These are phyloP conservation scores for Hypsizygus marmoreus DNA, from an alignment of 768 basidiomycete species.

Conservation along the genomic window DNA sequence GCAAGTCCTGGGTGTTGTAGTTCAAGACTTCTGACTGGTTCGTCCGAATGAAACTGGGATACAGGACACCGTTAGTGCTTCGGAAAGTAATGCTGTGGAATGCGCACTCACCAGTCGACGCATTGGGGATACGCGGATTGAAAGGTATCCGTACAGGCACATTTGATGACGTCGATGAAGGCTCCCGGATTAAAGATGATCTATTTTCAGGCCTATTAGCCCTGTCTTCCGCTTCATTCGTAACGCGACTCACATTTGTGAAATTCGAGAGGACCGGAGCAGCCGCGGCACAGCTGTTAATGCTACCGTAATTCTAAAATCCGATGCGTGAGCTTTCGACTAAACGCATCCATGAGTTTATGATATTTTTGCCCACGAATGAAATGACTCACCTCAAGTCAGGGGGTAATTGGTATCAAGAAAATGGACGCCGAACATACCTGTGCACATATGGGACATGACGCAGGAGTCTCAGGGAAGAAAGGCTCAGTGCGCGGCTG, in stretches of 20 bases:
- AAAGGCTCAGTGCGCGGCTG: conserved; percentile 36
- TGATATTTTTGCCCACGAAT: no score
- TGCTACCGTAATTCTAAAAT: conserved; percentile 47
- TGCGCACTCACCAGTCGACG: conserved; percentile 55
- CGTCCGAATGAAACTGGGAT: conserved; percentile 53
- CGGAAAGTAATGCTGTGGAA: neutral
- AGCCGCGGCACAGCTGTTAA: conserved; percentile 60
- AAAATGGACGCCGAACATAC: no score
- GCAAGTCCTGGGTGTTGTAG: conserved; percentile 42
- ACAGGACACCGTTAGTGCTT: no score
- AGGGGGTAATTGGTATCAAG: no score
- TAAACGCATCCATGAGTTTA: no score
- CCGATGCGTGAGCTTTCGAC: neutral
- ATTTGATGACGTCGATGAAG: conserved; percentile 63
- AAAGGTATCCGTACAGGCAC: conserved; percentile 55
- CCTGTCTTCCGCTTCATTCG: no score
- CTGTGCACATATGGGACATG: conserved; percentile 59
- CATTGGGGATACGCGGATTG: conserved; percentile 60
- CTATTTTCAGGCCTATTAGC: no score
- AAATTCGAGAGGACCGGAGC: conserved; percentile 60
- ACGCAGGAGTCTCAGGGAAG: conserved; percentile 57
- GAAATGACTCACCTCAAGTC: no score
- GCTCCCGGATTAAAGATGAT: conserved; percentile 65
- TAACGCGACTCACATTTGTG: conserved; percentile 40
- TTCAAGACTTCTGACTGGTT: conserved; percentile 54